Conservation (phyloP, 2,329 filamentous ascomycete genomes). For the Fonsecaea pedrosoi region DNA sequence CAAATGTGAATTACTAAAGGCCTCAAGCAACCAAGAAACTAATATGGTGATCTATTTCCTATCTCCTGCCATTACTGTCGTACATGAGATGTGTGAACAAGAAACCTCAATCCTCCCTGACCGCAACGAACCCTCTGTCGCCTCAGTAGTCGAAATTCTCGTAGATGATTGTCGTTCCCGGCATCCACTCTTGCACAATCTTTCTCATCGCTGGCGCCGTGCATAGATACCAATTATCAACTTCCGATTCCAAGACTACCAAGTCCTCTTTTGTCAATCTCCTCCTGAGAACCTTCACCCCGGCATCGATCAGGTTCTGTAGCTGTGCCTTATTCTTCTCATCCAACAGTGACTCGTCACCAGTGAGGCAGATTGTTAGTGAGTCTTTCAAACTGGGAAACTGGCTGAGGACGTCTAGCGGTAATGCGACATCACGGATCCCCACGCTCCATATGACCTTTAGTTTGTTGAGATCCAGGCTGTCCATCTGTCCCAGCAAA, state of each 20-base stretch:
- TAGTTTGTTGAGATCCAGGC: conserved; percentile 58
- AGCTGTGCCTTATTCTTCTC: conserved; percentile 47
- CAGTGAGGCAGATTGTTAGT: conserved; percentile 71
- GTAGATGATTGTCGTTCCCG: conserved; percentile 61
- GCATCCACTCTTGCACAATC: conserved; percentile 60
- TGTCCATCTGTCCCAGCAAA: conserved; percentile 70
- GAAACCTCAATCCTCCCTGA: not conserved
- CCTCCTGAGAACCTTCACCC: conserved; percentile 50
- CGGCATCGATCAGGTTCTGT: conserved; percentile 45
- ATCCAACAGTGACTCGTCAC: conserved; percentile 41
- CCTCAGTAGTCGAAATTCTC: conserved; percentile 67
- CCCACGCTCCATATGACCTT: conserved; percentile 72
- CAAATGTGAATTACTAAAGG: not conserved
- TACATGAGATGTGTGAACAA: not conserved
- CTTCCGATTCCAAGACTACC: conserved; percentile 43
- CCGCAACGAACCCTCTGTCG: not conserved
- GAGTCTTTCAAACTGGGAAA: conserved; percentile 59
- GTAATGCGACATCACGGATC: conserved; percentile 67
- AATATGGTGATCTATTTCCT: not conserved
- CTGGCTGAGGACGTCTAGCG: conserved; percentile 63
- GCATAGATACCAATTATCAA: conserved; percentile 66
- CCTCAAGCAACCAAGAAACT: not conserved
- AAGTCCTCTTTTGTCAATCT: conserved; percentile 59
- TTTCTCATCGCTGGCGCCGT: conserved; percentile 59
- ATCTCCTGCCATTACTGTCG: not conserved